Base-by-base conservation (phyloP, 1,139 yeast genomes). In the Blastobotrys arbuscula region DNA sequence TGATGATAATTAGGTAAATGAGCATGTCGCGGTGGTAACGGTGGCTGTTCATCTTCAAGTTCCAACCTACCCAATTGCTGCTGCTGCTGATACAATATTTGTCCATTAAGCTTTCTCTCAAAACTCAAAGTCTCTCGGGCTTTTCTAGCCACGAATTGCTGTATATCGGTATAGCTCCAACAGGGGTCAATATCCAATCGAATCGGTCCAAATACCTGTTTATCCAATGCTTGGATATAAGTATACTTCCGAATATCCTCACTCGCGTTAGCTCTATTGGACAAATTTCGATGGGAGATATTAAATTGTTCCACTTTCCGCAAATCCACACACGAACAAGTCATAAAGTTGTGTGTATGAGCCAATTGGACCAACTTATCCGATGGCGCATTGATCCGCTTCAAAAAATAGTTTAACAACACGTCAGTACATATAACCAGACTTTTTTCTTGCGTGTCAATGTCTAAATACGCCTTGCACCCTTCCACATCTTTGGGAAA, bases 331-430 rank as follows among this genome's bases (percentile, higher is more conserved):
- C 48, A 45, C 20, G 35, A 38, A 28, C 40, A 19, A n/a, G 48
- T 45, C 48, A 45, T 39, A 34, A 45, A 45, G 21, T 33, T 39
- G 39, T 45, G 48, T 3, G 48, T 39, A 20, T 45, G 48, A 24
- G 48, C 48, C 34, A 45, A 34, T 18, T 39, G 39, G 10, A 45
- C 43, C 18, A 45, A 15, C 7, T 26, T 16, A 16, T 45, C 31
- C 28, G 37, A 16, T 13, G 48, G 48, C 12, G 48, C 44, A 15
- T 15, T 16, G 12, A 24, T 20, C 6, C 18, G 3, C n/a, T 7
- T 2, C 10, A 45, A 4, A 21, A 45, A 45, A 34, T 39, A 39
- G n/a, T 31, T 39, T 12, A 45, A 24, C 39, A 45, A 34, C 6
- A n/a, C 15, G 15, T 39, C 37, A 18, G 43, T 18, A 9, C 31